Base-by-base conservation (phyloP, 1,284 basidiomycete genomes). In the Trichosporon sp. region DNA sequence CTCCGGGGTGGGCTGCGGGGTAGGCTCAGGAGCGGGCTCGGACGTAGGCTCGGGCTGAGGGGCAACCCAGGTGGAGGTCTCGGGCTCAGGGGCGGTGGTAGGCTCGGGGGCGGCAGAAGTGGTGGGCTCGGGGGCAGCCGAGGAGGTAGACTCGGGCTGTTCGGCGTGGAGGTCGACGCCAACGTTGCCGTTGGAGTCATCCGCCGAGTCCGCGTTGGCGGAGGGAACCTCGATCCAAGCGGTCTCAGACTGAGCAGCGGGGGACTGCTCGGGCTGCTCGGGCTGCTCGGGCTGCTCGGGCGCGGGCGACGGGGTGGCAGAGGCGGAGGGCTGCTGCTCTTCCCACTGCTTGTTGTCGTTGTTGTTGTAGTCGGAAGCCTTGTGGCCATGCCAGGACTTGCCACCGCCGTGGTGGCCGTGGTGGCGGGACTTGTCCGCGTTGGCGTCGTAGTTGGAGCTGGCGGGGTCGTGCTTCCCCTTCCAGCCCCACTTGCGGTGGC, bases 41-140 rank as follows among this genome's bases (percentile, higher is more conserved):
- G 31, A 40, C 8, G 38, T 40, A 37, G 35, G 35, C 38, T 40
- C 12, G 11, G 26, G 56, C 56, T 32, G 31, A 32, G 56, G 26
- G 5, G 56, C 35, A 10, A 37, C 14, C 37, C 40, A 48, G 35
- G 74, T 19, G 10, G 35, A n/a, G 19, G 66, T 26, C 32, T 59
- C 19, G 6, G 66, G 51, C 19, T 38, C 51, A 48, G 73, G 69
- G 21, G 71, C 59, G 16, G 76, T 59, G 7, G 35, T 21, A 19
- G 70, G 16, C 56, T 61, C 61, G n/a, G 26, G 26, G 26, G 26
- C 26, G 26, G 26, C 26, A 26, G 26, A 26, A 26, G 26, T 26
- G 26, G 26, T 26, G 26, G 69, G 56, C 35, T 37, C 35, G 8
- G 35, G 35, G 14, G 56, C 26, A 16, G 26, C 31, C 1, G 31